Conservation (phyloP, 768 basidiomycete genomes). For the Lactarius pseudohatsudake region DNA sequence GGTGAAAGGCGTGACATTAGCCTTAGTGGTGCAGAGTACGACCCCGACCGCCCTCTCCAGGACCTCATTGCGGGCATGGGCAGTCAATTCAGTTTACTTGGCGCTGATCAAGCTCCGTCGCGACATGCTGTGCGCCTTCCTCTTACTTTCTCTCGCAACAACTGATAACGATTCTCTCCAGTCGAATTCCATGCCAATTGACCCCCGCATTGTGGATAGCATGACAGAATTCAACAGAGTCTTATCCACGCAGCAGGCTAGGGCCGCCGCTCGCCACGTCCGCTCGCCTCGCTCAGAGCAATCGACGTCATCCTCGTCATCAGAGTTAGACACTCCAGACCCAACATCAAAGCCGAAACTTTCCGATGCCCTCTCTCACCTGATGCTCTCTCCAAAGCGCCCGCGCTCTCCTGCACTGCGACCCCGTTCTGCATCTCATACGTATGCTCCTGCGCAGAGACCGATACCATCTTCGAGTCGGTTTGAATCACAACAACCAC, state of each 20-base stretch:
- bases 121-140: slow-evolving; percentile 46
- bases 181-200: slow-evolving; percentile 42
- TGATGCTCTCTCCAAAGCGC: slow-evolving; percentile 75
- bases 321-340: slow-evolving; percentile 45
- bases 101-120: slow-evolving; percentile 51
- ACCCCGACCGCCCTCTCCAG: slow-evolving; percentile 77
- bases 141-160: slow-evolving; percentile 7
- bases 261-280: slow-evolving; percentile 42
- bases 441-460: slow-evolving; percentile 3
- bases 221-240: slow-evolving; percentile 62
- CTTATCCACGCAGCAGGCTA: slow-evolving; percentile 53
- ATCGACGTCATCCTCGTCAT: slow-evolving; percentile 47
- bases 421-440: slow-evolving; percentile 14
- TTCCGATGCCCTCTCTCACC: slow-evolving; percentile 66
- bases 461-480: neutral
- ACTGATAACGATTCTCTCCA: slow-evolving; percentile 17
- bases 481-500: slow-evolving; percentile 2
- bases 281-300: slow-evolving; percentile 49
- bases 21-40: slow-evolving; percentile 78
- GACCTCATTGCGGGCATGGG: slow-evolving; percentile 67
- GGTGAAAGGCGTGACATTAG: slow-evolving; percentile 53
- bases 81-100: slow-evolving; percentile 56
- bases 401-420: slow-evolving; percentile 44
- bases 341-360: slow-evolving; percentile 58
- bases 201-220: slow-evolving; percentile 60